Percentiles rank a stretch among this genome's conserved stretches.
phyloP scores from a whole-genome alignment of 306 rosid species.

The Vigna radiata region DNA sequence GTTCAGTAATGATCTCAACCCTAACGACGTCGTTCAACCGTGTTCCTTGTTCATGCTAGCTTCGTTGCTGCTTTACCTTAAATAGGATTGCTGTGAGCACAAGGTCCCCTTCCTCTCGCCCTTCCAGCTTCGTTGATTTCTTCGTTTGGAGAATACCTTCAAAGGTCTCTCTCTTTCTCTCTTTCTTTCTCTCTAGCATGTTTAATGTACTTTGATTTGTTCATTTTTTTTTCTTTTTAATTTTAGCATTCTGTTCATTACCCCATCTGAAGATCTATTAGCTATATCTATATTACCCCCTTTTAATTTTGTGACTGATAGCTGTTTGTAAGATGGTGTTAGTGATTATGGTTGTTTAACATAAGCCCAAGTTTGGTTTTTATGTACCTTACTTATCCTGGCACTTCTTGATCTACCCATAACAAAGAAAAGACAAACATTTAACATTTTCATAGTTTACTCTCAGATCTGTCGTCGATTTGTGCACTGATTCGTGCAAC shows the following conservation, averaged over 20 bases:
- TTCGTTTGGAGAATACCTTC: slow-evolving; percentile 26
- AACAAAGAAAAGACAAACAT: too few relatives aligned
- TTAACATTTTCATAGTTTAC: background rate
- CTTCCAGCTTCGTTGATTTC: slow-evolving; percentile 36
- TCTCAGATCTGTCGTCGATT: slow-evolving; percentile 55
- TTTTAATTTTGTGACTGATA: background rate
- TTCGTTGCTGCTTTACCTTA: slow-evolving; percentile 7
- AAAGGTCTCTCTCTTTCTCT: slow-evolving; percentile 39
- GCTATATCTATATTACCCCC: background rate
- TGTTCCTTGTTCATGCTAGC: background rate
- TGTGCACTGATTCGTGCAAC: background rate
- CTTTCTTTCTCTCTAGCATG: slow-evolving; percentile 4
- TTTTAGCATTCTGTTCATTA: background rate
- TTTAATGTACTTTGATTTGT: background rate
- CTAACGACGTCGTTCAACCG: background rate
- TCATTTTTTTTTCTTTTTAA: background rate
- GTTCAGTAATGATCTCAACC: background rate
- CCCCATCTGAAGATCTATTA: slow-evolving; percentile 2
- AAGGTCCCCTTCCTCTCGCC: background rate
- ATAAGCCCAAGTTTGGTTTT: background rate
- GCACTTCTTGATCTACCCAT: background rate
- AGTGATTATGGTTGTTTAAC: background rate
- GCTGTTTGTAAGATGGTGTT: background rate
- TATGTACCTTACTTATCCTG: slow-evolving; percentile 1
- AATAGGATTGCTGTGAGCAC: background rate